phyloP scores from a whole-genome alignment of 768 basidiomycete species.

The Wakefieldia striispora region DNA sequence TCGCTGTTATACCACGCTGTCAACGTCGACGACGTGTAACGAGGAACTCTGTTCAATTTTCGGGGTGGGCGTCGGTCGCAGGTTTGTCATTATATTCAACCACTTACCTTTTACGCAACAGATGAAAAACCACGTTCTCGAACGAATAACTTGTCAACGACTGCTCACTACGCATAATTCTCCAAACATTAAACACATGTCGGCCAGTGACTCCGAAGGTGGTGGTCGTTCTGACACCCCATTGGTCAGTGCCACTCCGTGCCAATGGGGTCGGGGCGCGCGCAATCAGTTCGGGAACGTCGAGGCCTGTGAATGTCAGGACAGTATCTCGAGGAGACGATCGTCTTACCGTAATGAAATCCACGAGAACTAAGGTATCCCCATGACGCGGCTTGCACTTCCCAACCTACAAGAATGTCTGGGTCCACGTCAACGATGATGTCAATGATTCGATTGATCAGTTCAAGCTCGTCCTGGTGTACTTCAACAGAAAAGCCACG shows the following conservation, averaged over 20 bases:
- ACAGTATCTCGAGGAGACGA: neutral
- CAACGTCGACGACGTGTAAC: constrained; percentile 60
- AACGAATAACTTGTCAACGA: constrained; percentile 78
- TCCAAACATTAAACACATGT: constrained; percentile 91
- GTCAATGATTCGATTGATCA: constrained; percentile 77
- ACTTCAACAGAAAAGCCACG: constrained; percentile 47
- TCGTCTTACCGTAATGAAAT: constrained; percentile 47
- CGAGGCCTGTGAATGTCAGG: constrained; percentile 51
- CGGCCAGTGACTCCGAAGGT: constrained; percentile 84
- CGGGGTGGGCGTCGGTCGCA: neutral
- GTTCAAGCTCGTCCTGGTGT: constrained; percentile 70
- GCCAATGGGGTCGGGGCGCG: constrained; percentile 57
- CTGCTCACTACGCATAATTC: constrained; percentile 85
- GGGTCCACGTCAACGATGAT: constrained; percentile 77
- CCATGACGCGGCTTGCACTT: constrained; percentile 86
- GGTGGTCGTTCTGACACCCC: constrained; percentile 72
- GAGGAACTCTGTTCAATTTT: constrained; percentile 61
- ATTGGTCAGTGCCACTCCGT: constrained; percentile 50
- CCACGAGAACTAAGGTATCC: constrained; percentile 81
- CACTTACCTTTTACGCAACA: constrained; percentile 70
- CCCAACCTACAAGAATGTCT: constrained; percentile 91
- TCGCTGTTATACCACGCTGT: constrained; percentile 66
- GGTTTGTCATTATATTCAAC: neutral
- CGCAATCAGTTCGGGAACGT: constrained; percentile 70
- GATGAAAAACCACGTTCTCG: constrained; percentile 84